phyloP scores from a whole-genome alignment of 1,139 yeast species.

The Candida labiduridarum region DNA sequence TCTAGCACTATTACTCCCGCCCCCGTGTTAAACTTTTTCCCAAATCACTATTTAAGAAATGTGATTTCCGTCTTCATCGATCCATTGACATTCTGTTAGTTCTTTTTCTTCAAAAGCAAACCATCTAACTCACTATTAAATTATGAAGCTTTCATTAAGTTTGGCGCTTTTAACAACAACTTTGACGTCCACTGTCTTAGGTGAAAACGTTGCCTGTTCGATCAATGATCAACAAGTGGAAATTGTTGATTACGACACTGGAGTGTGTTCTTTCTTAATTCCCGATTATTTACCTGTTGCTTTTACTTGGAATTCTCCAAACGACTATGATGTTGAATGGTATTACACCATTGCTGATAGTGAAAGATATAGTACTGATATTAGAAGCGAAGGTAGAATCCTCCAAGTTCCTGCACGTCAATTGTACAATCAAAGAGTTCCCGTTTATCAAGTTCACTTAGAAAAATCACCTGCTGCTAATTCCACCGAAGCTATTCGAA shows the following conservation, averaged over 20 bases:
- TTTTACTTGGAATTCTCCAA: constrained; percentile 29
- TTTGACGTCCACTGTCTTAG: constrained; percentile 23
- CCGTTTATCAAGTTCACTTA: constrained; percentile 33
- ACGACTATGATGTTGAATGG: constrained; percentile 38
- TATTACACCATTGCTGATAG: constrained; percentile 32
- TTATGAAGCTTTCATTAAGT: constrained; percentile 6
- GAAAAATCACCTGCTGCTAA: constrained; percentile 32
- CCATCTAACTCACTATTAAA: background rate
- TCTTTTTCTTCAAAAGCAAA: background rate
- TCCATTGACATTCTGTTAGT: background rate
- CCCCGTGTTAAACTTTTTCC: background rate
- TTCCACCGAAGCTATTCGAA: constrained; percentile 45
- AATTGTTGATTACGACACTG: constrained; percentile 42
- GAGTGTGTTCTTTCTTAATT: constrained; percentile 38
- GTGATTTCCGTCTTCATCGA: background rate
- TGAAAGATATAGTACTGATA: constrained; percentile 34
- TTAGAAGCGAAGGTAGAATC: constrained; percentile 34
- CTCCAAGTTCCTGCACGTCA: constrained; percentile 34
- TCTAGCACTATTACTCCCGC: background rate
- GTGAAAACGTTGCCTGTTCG: constrained; percentile 37
- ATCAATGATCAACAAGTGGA: constrained; percentile 34
- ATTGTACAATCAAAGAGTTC: constrained; percentile 25
- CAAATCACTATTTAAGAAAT: background rate
- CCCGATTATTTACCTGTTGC: constrained; percentile 28
- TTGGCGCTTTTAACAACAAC: constrained; percentile 16